phyloP scores from a whole-genome alignment of 495 filamentous ascomycete genomes.

The Neurospora sp. region DNA sequence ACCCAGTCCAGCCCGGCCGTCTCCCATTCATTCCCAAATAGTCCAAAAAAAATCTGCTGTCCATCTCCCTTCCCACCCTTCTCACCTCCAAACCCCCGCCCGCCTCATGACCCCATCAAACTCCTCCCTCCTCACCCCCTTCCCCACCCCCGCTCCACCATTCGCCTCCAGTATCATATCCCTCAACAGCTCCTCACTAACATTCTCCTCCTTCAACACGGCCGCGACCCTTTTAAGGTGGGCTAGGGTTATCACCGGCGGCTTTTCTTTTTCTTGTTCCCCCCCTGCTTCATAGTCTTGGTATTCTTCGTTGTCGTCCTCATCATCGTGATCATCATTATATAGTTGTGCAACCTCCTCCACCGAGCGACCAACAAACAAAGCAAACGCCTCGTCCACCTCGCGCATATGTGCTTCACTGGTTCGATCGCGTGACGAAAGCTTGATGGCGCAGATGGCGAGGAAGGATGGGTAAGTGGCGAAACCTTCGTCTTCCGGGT shows the following conservation, averaged over 20 bases:
- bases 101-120: slow-evolving; percentile 79
- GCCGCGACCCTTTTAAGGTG: slow-evolving; percentile 71
- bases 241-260: slow-evolving; percentile 54
- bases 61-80: background rate
- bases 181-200: slow-evolving; percentile 67
- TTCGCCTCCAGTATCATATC: slow-evolving; percentile 95
- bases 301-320: background rate
- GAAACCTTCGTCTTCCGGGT: slow-evolving; percentile 70
- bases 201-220: slow-evolving; percentile 72
- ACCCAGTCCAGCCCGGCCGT: background rate
- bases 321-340: background rate
- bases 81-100: slow-evolving; percentile 66
- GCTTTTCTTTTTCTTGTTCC: slow-evolving; percentile 1
- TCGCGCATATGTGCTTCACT: slow-evolving; percentile 47
- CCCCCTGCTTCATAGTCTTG: slow-evolving; percentile 4
- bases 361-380: slow-evolving; percentile 45
- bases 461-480: slow-evolving; percentile 70
- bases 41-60: background rate
- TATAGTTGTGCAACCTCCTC: background rate
- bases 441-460: slow-evolving; percentile 73
- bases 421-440: slow-evolving; percentile 49
- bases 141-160: slow-evolving; percentile 59
- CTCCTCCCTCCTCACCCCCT: slow-evolving; percentile 65
- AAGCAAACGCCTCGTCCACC: slow-evolving; percentile 64
- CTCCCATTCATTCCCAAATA: background rate